Evolutionary conservation across 768 basidiomycete genomes (phyloP).

Genomic region (Suillus ampliporus): DNA sequence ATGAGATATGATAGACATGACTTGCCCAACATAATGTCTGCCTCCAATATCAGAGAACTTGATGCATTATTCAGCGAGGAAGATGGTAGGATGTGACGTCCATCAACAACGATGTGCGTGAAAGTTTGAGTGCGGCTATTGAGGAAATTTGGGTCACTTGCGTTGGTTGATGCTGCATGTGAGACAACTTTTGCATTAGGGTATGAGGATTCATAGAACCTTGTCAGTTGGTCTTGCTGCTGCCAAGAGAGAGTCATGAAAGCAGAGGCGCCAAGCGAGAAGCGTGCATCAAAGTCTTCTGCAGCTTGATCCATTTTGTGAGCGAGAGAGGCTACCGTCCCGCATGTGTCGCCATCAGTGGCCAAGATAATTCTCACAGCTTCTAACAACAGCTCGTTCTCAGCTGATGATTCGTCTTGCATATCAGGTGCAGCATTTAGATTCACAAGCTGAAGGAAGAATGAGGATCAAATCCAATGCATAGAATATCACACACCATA

Average conservation of each 20-base stretch:
- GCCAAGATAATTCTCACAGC: background rate
- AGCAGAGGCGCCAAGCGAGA: background rate
- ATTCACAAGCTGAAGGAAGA: background rate
- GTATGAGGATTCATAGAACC: no score
- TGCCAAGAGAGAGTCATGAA: no score
- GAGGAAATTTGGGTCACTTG: no score
- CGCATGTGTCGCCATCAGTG: background rate
- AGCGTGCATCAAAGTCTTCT: background rate
- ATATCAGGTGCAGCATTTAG: background rate
- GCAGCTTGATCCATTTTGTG: background rate
- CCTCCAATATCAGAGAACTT: background rate
- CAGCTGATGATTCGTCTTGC: background rate
- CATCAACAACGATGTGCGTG: no score
- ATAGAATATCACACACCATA: slow-evolving; percentile 20
- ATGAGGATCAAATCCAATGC: background rate
- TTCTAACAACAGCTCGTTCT: background rate
- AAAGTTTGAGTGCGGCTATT: no score
- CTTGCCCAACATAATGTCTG: background rate
- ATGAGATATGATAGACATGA: background rate
- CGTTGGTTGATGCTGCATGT: no score
- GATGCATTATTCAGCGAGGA: background rate
- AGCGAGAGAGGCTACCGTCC: background rate
- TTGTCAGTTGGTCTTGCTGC: no score
- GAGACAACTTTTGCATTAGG: no score
- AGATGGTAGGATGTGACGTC: no score